Base-by-base conservation (phyloP, 78 protist genomes). In the Dictyostelium firmibasis region DNA sequence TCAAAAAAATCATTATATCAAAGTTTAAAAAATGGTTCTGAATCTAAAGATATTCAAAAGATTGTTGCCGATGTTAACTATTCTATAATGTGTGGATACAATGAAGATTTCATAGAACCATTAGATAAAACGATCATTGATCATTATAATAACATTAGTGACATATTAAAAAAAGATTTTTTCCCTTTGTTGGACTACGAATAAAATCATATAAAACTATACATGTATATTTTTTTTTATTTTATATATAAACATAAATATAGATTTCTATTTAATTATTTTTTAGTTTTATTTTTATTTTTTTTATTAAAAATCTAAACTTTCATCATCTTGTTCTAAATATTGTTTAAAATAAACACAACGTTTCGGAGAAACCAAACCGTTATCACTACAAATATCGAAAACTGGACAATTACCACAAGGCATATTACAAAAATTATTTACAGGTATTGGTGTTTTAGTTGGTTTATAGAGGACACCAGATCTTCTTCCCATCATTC, bases 391-490 rank as follows among this genome's bases (percentile, higher is more conserved):
- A 83, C 97, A 95, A 3, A 76, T 25, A 35, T 78, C 38, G 27
- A 95, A 95, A 20, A 95, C 95, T 27, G 95, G 97, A 81, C 97
- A 95, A 14, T 27, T 41, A 3, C 97, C 97, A 83, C 97, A 95
- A n/a, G 97, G 97, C 91, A 95, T 95, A 31, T 82, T 78, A 38
- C 91, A 64, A 44, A 91, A 79, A 60, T 83, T 70, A 53, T 86
- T 95, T 35, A 57, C 91, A n/a, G 86, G 85, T 20, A 85, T 82
- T 16, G 67, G 74, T 23, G 86, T 81, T 77, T 78, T 89, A 9
- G 95, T 84, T 82, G 91, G 91, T 62, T 78, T 82, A 84, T 86
- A 83, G 16, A 85, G 29, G 3, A 89, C 29, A 38, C 91, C 94
- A 9, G 81, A 25, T 53, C 89, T 36, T 81, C 92, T 67, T n/a